phyloP scores from a whole-genome alignment of 345 rosid genomes.

The Diplotaxis tenuifolia region DNA sequence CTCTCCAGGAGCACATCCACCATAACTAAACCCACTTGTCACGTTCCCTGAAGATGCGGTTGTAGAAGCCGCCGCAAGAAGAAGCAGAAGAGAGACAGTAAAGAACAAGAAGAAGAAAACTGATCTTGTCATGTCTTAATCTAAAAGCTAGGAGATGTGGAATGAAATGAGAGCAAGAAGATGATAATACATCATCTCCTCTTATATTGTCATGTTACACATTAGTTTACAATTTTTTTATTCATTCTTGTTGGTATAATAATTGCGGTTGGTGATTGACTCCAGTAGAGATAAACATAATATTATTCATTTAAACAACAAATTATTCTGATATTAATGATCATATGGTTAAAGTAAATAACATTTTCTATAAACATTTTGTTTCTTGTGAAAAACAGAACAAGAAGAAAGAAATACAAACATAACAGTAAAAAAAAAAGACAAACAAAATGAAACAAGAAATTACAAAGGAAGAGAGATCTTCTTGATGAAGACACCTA shows the following conservation, averaged over 20 bases:
- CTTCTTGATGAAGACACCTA: conserved; percentile 4
- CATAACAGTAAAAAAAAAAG: background rate
- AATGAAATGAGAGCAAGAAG: background rate
- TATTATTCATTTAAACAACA: background rate
- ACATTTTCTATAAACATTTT: conserved; percentile 16
- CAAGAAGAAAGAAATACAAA: background rate
- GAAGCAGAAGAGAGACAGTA: conserved; percentile 9
- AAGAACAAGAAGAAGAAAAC: background rate
- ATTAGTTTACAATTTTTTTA: background rate
- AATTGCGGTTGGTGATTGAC: background rate
- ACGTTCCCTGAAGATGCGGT: conserved; percentile 9
- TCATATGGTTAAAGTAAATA: background rate
- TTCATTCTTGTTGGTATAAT: conserved; percentile 1
- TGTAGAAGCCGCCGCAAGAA: background rate
- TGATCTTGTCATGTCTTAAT: conserved; percentile 13
- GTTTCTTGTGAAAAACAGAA: conserved; percentile 9
- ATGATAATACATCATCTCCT: background rate
- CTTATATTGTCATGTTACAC: background rate
- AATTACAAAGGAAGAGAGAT: background rate
- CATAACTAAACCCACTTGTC: conserved; percentile 1
- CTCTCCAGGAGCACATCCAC: conserved; percentile 20
- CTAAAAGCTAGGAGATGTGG: background rate
- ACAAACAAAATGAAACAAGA: conserved; percentile 14
- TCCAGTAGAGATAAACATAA: background rate
- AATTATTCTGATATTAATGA: background rate